A percentile compares a stretch with the other conserved stretches of the same genome.
Conservation (phyloP, 1,139 yeast species). For the Blastobotrys buckinghamii region DNA sequence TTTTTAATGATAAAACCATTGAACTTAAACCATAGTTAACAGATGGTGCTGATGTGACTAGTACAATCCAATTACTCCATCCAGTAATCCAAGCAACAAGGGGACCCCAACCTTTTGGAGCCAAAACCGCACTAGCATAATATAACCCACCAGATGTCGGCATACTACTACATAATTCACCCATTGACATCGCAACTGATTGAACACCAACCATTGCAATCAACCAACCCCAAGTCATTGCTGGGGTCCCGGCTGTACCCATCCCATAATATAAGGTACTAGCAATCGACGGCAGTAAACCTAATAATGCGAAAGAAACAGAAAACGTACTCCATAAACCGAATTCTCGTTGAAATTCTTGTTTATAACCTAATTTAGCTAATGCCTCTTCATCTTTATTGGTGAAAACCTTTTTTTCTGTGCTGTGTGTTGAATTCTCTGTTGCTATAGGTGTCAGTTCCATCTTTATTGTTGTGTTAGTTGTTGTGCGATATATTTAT, state of each 20-base stretch:
- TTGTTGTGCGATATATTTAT: no score
- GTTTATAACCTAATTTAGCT: conserved; percentile 62
- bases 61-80: conserved; percentile 48
- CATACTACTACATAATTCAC: background rate
- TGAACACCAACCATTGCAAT: conserved; percentile 47
- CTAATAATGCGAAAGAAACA: conserved; percentile 64
- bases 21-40: conserved; percentile 57
- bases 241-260: conserved; percentile 53
- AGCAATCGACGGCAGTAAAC: conserved; percentile 58
- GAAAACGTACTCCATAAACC: conserved; percentile 56
- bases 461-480: no score
- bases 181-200: conserved; percentile 27
- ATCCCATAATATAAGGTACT: conserved; percentile 38
- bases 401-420: background rate
- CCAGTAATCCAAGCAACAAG: conserved; percentile 3
- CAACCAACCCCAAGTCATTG: conserved; percentile 60
- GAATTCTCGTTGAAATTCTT: conserved; percentile 60
- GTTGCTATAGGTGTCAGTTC: no score
- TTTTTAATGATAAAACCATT: conserved; percentile 51
- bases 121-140: background rate
- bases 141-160: conserved; percentile 7
- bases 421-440: no score
- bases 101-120: conserved; percentile 3
- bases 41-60: conserved; percentile 56
- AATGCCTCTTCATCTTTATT: conserved; percentile 6